Conservation (phyloP, 2,329 filamentous ascomycete species). For the Hypomyces perniciosus region DNA sequence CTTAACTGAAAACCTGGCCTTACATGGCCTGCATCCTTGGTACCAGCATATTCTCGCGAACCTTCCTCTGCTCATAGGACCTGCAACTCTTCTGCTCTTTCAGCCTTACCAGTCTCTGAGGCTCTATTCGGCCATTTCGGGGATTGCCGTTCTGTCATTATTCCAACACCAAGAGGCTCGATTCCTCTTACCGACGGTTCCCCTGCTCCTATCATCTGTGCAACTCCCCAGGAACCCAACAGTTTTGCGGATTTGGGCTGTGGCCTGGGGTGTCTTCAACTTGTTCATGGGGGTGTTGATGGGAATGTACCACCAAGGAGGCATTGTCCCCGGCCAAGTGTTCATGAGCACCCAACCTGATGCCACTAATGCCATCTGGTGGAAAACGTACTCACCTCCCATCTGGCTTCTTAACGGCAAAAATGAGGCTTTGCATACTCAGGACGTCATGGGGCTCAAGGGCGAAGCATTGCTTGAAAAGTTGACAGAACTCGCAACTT, state of each 20-base stretch:
- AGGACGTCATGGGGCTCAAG: constrained; percentile 68
- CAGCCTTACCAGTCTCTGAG: constrained; percentile 53
- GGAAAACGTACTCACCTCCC: constrained; percentile 80
- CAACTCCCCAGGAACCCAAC: constrained; percentile 53
- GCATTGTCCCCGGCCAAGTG: constrained; percentile 68
- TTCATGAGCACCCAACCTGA: constrained; percentile 66
- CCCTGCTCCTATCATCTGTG: constrained; percentile 69
- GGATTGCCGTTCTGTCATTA: constrained; percentile 62
- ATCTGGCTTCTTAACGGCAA: constrained; percentile 75
- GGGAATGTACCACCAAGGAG: constrained; percentile 78
- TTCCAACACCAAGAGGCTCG: constrained; percentile 78
- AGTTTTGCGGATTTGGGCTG: constrained; percentile 49
- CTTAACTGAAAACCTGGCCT: constrained; percentile 60
- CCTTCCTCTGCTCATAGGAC: constrained; percentile 63
- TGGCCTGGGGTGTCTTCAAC: constrained; percentile 65
- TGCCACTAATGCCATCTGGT: constrained; percentile 68
- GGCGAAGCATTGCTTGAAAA: constrained; percentile 54
- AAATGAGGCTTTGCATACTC: constrained; percentile 63
- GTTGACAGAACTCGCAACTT: constrained; percentile 54
- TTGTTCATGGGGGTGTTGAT: constrained; percentile 61
- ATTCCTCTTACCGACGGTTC: constrained; percentile 69
- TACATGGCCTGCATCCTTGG: constrained; percentile 71
- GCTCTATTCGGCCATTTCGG: constrained; percentile 68
- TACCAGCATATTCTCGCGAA: constrained; percentile 72
- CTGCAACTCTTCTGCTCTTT: constrained; percentile 55